Evolutionary conservation across 2,329 filamentous ascomycete genomes (phyloP).

Genomic region (Fusarium euwallaceae): DNA sequence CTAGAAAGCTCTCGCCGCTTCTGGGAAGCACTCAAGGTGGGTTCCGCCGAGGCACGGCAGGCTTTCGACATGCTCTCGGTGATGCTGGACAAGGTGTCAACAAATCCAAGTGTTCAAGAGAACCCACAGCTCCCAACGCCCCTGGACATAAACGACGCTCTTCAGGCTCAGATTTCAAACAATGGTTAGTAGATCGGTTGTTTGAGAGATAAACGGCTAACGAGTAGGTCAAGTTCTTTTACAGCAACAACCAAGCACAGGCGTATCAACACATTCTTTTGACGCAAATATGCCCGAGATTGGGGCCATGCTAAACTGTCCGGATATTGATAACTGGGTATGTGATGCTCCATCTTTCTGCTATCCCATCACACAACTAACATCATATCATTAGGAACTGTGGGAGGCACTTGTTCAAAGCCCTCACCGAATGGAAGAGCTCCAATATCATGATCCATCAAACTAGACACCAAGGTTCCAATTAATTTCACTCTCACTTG

Average conservation of each 20-base stretch:
- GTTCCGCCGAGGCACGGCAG: constrained; percentile 28
- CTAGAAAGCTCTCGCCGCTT: constrained; percentile 28
- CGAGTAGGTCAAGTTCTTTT: not conserved
- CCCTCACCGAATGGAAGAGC: constrained; percentile 11
- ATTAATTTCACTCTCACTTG: not conserved
- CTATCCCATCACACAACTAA: not conserved
- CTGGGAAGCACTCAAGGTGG: constrained; percentile 21
- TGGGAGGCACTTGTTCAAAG: constrained; percentile 33
- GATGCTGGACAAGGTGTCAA: constrained; percentile 23
- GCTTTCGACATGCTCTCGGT: constrained; percentile 30
- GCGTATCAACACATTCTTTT: not conserved
- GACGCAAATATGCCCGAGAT: constrained; percentile 11
- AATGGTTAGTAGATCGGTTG: not conserved
- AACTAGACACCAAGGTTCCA: not conserved
- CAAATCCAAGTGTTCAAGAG: not conserved
- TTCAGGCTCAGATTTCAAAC: not conserved
- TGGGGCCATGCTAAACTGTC: constrained; percentile 27
- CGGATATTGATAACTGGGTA: constrained; percentile 38
- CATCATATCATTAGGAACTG: not conserved
- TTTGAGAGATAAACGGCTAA: not conserved
- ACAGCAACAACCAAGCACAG: not conserved
- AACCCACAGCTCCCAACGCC: not conserved
- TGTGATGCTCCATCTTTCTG: not conserved
- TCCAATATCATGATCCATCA: constrained; percentile 18
- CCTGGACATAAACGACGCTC: not conserved